Evolutionary conservation across 2,329 filamentous ascomycete genomes (phyloP).

Genomic region (Penicillium sp.): DNA sequence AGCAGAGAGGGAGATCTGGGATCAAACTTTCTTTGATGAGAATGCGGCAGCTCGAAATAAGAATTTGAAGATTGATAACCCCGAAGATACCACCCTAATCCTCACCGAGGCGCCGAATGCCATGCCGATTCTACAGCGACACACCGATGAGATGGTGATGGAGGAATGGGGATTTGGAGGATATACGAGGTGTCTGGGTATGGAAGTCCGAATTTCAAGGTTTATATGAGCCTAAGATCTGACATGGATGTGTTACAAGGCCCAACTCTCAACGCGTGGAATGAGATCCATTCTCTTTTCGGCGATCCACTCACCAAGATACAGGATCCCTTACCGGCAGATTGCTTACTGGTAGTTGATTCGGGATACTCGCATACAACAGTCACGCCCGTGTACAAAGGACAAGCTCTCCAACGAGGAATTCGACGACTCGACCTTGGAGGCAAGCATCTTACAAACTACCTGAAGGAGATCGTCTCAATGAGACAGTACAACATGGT

Average conservation of each 20-base stretch:
- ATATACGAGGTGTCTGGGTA: constrained; percentile 75
- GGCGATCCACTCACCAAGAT: constrained; percentile 55
- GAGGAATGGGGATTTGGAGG: constrained; percentile 93
- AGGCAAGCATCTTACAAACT: constrained; percentile 90
- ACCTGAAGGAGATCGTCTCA: constrained; percentile 85
- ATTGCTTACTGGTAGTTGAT: constrained; percentile 86
- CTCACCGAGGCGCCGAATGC: constrained; percentile 85
- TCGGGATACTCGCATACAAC: constrained; percentile 92
- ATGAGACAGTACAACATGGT: constrained; percentile 93
- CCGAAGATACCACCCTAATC: constrained; percentile 77
- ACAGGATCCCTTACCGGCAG: constrained; percentile 58
- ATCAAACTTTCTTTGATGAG: constrained; percentile 76
- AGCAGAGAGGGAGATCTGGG: constrained; percentile 92
- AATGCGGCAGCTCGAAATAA: constrained; percentile 58
- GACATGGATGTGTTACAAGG: constrained; percentile 47
- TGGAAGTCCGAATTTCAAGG: constrained; percentile 17
- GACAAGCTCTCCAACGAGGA: constrained; percentile 75
- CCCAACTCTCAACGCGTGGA: constrained; percentile 77
- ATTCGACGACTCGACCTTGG: constrained; percentile 86
- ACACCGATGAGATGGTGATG: constrained; percentile 95
- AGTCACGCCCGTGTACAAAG: constrained; percentile 80
- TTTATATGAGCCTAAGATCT: neutral
- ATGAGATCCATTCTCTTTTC: constrained; percentile 71
- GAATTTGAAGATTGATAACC: constrained; percentile 54
- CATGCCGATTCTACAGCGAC: constrained; percentile 76